Base-by-base conservation (phyloP, 306 rosid genomes). In the Astragalus membranaceus region DNA sequence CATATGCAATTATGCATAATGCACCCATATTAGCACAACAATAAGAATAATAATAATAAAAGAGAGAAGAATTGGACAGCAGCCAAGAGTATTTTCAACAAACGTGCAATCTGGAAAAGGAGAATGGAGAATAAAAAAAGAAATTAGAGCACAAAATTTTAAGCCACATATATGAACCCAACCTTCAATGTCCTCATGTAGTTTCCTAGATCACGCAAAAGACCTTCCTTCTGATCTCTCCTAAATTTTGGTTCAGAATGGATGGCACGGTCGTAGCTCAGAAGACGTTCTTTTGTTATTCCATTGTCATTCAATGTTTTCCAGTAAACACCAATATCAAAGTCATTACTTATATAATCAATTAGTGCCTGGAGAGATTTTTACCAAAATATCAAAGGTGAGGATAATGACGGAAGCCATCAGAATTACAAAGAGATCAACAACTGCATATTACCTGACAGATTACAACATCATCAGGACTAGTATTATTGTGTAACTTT, bases 131-230 rank as follows among this genome's bases (percentile, higher is more conserved):
- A 62, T 11, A 5, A 29, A n/a, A 29, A 67, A 76, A 1, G 17
- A 35, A 75, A 9, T 67, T 64, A 41, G 48, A 82, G 54, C 30
- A 42, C 59, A 47, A 52, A 50, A 58, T 9, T 9, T 61, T 37
- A 75, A 52, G 53, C 62, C 49, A 52, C 63, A 42, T 72, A 74
- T 60, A 79, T 42, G 56, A 80, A 82, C 65, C 70, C 48, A 81
- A 94, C 99, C 99, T 94, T 94, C 85, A 94, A 81, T 48, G 99
- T 94, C 86, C 89, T 87, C 97, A 91, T 67, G 83, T 94, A 94
- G 81, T 79, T 63, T 74, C 95, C 87, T 33, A 94, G 89, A 80
- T 94, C 95, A 39, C 84, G 90, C 84, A 94, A 81, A 78, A 94
- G 97, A 70, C 96, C 69, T 32, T 87, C 88, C 80, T 83, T 94